Evolutionary conservation across 176 grass and related monocot genomes (phyloP).

Genomic region (Hordeum marinum): DNA sequence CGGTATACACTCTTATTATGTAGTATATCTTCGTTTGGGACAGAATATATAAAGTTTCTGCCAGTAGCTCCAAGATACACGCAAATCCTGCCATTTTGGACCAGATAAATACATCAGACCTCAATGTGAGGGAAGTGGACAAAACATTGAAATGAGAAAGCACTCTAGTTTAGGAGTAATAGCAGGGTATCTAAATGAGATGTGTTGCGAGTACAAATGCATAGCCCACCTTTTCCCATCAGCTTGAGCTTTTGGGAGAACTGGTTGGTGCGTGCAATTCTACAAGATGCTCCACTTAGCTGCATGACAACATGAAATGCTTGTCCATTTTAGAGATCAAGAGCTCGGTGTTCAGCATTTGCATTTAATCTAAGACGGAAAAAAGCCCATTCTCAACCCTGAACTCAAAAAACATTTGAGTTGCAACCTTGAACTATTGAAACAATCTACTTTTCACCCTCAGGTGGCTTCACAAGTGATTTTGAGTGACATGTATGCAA

Average conservation of each 20-base stretch:
- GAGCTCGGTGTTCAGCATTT: not conserved
- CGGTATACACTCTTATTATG: constrained; percentile 66
- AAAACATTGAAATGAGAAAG: not conserved
- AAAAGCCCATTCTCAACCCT: not conserved
- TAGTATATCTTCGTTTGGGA: constrained; percentile 87
- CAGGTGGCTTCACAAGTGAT: not conserved
- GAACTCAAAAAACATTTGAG: not conserved
- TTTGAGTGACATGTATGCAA: not conserved
- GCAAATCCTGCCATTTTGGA: constrained; percentile 75
- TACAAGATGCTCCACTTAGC: not conserved
- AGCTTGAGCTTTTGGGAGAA: too few species aligned
- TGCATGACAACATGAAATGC: constrained; percentile 10
- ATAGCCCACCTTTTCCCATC: too few species aligned
- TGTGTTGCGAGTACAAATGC: too few species aligned
- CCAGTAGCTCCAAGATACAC: constrained; percentile 89
- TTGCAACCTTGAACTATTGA: not conserved
- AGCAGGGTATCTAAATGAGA: not conserved
- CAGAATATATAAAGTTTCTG: constrained; percentile 86
- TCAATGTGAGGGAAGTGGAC: constrained; percentile 2
- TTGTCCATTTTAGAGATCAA: not conserved
- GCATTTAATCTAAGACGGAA: not conserved
- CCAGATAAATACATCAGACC: constrained; percentile 12
- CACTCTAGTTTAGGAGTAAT: not conserved
- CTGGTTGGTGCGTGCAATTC: too few species aligned
- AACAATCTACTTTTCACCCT: not conserved